Evolutionary conservation across 768 basidiomycete species (phyloP).

Genomic region (Hysterangium stoloniferum): DNA sequence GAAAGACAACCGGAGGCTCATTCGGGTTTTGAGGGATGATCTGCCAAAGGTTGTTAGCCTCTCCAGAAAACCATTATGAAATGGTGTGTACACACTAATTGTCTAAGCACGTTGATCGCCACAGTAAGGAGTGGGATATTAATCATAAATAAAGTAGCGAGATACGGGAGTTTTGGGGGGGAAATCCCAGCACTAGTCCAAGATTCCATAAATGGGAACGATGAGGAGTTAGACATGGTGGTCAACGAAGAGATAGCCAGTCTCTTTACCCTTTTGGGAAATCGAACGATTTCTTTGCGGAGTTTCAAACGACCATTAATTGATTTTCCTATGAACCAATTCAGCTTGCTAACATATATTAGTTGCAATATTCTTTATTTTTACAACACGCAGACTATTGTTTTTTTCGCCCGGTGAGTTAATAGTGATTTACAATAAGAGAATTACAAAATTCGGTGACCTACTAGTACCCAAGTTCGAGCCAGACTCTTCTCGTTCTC

Average conservation of each 20-base stretch:
- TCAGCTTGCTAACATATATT: too few relatives aligned
- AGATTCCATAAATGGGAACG: neutral
- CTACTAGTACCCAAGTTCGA: too few relatives aligned
- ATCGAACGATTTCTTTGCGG: too few relatives aligned
- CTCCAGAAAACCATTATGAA: neutral
- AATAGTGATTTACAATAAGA: too few relatives aligned
- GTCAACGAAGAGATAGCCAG: neutral
- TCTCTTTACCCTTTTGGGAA: too few relatives aligned
- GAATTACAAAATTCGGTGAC: too few relatives aligned
- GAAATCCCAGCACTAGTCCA: neutral
- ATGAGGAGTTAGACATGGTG: constrained; percentile 1
- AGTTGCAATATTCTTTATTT: too few relatives aligned
- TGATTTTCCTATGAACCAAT: too few relatives aligned
- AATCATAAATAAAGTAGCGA: constrained; percentile 39
- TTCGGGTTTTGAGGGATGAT: constrained; percentile 58
- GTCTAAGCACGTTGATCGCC: constrained; percentile 66
- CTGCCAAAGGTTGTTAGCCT: constrained; percentile 28
- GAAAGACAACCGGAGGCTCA: constrained; percentile 87
- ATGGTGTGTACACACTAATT: constrained; percentile 50
- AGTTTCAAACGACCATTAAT: too few relatives aligned
- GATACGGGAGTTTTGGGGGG: neutral
- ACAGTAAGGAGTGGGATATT: constrained; percentile 65
- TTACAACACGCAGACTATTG: too few relatives aligned
- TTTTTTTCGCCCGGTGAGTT: too few relatives aligned
- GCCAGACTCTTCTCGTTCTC: too few relatives aligned